Base-by-base conservation (phyloP, 352 stramenopile species). In the Globisporangium polare region DNA sequence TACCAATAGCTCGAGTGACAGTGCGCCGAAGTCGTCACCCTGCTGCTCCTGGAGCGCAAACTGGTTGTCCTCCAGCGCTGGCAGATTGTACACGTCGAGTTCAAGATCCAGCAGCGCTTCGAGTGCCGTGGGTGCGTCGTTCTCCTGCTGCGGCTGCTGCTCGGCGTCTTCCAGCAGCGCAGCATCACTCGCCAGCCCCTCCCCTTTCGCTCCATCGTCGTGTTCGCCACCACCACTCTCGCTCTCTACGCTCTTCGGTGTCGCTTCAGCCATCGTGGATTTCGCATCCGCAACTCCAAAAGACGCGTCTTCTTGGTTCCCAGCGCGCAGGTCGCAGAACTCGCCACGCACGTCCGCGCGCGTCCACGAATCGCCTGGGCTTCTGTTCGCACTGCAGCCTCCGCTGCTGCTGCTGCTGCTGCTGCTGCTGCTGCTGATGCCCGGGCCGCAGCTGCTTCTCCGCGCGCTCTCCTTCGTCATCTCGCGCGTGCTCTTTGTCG, bases 1-100 rank as follows among this genome's bases (percentile, higher is more conserved):
- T n/a, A n/a, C n/a, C 67, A 90, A 58, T 20, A 88, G 60, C 62
- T 90, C 81, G 15, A 90, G 66, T 5, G 81, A 90, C 29, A 90
- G 56, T 1, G 56, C 52, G 0, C 56, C 59, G 35, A 66, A 66
- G 35, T 26, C 41, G 33, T 43, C 37, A 20, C 26, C 33, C 22
- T 59, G 56, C 22, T 59, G 56, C 35, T 74, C 63, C 2, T 71
- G 50, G 0, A 55, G 15, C n/a, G 39, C 27, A 22, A 61, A 39
- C 39, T 78, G 71, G 20, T 79, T 81, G 63, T 63, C 75, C n/a
- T 53, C 59, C 5, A 63, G 45, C 18, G 56, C 39, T 46, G 65
- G 7, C 5, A 57, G 45, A 51, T 50, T 33, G 47, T 76, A 43
- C 29, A 78, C 65, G n/a, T 80, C 78, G 13, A 88, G 65, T 20